Conservation (phyloP, 345 rosid genomes). For the Camelina neglecta region DNA sequence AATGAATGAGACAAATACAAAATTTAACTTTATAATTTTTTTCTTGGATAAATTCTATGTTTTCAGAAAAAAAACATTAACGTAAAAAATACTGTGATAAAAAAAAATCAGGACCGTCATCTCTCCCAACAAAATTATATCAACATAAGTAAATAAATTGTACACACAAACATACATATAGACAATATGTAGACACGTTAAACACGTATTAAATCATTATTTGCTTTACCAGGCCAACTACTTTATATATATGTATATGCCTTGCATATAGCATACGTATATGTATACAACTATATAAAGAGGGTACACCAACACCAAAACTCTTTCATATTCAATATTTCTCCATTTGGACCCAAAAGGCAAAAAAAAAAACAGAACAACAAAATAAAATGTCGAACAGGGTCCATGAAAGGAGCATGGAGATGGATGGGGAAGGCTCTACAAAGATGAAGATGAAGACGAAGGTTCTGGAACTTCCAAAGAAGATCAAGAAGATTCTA, state of each 20-base stretch:
- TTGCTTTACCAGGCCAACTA: background rate
- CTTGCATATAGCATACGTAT: background rate
- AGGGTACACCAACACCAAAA: background rate
- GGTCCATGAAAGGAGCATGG: constrained; percentile 48
- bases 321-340: constrained; percentile 9
- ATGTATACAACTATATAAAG: constrained; percentile 25
- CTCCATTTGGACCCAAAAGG: background rate
- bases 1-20: background rate
- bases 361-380: background rate
- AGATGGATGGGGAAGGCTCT: constrained; percentile 20
- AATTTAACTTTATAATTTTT: background rate
- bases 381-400: constrained; percentile 42
- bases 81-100: no score
- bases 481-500: constrained; percentile 51
- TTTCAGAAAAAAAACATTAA: no score
- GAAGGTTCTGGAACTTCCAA: constrained; percentile 7
- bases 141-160: constrained; percentile 2
- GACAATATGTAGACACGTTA: constrained; percentile 2
- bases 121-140: constrained; percentile 1
- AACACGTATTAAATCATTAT: constrained; percentile 6
- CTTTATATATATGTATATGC: background rate
- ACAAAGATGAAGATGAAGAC: constrained; percentile 35
- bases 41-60: no score
- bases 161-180: background rate
- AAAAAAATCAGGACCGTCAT: background rate